Base-by-base conservation (phyloP, 2,329 filamentous ascomycete genomes). In the Pseudopithomyces chartarum region DNA sequence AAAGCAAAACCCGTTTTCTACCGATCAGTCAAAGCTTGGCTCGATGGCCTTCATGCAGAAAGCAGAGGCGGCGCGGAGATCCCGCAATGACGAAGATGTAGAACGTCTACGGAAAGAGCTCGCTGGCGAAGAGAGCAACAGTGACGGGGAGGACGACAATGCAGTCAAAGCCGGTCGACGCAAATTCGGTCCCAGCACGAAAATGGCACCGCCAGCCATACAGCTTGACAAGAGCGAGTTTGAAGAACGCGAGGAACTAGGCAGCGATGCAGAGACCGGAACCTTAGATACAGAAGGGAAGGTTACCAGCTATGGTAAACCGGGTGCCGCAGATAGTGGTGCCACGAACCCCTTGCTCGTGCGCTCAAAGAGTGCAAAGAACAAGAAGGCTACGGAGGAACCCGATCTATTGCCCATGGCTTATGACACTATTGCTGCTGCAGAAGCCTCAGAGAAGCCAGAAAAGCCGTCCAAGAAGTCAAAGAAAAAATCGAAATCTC, bases 11-110 rank as follows among this genome's bases (percentile, higher is more conserved):
- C 87, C 86, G 40, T 73, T 72, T 49, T 85, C 84, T 1, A 87
- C 86, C 5, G 86, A 85, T 19, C 59, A 68, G 36, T 88, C 88
- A 13, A 89, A 86, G 65, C 79, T 99, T 6, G 87, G 91, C 76
- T 84, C 85, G 50, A 92, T 99, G 89, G 91, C 91, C 59, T 99
- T 99, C 73, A 98, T 99, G 95, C 87, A 89, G 67, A 92, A 89
- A 63, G 91, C 92, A 1, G 93, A 97, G 69, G 90, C 89, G 26
- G 83, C 87, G 36, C 87, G 87, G 67, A 92, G 89, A 74, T 86
- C 89, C 60, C 85, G 87, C 55, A 97, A 98, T 64, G 91, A 97
- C 66, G 89, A 90, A 54, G 85, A 91, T 32, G 67, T 79, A 33
- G 73, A 76, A 52, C 63, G 64, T 7, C 64, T 97, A 47, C 84